Evolutionary conservation across 1,284 basidiomycete species (phyloP).

Genomic region (Fomitopsis schrenkii): DNA sequence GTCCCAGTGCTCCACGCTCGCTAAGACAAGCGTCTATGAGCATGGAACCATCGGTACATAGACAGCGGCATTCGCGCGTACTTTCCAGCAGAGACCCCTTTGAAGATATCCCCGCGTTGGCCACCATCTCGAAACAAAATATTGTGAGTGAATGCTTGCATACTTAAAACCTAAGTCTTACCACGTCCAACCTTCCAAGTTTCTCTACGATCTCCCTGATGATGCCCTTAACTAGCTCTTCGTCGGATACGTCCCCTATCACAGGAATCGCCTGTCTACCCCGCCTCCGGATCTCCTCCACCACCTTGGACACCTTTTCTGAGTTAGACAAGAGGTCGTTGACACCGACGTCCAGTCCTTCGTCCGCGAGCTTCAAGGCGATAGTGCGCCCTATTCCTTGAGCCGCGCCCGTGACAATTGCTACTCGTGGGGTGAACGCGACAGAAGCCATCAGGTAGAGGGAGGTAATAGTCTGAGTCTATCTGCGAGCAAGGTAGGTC

Average conservation of each 20-base stretch:
- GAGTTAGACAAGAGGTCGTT: slow-evolving; percentile 29
- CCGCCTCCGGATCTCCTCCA: slow-evolving; percentile 22
- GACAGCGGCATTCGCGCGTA: slow-evolving; percentile 5
- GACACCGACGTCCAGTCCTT: slow-evolving; percentile 35
- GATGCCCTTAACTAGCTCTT: slow-evolving; percentile 31
- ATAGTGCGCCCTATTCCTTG: slow-evolving; percentile 36
- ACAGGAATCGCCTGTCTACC: slow-evolving; percentile 23
- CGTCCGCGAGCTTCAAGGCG: slow-evolving; percentile 33
- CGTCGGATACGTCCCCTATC: slow-evolving; percentile 28
- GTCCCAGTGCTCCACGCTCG: slow-evolving; percentile 18
- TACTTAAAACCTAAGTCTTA: neutral
- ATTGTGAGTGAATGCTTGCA: neutral
- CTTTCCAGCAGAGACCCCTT: slow-evolving; percentile 16
- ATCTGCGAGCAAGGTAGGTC: too few species aligned
- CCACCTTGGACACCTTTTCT: slow-evolving; percentile 20
- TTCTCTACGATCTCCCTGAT: slow-evolving; percentile 16
- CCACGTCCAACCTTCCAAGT: slow-evolving; percentile 7
- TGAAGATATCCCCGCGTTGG: slow-evolving; percentile 27
- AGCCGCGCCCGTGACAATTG: slow-evolving; percentile 31
- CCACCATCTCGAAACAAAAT: slow-evolving; percentile 21
- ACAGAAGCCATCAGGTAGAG: neutral
- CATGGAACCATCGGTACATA: too few species aligned
- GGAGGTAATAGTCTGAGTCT: too few species aligned
- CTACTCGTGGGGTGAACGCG: slow-evolving; percentile 6
- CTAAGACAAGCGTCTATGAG: neutral